These are phyloP conservation scores for Hanseniaspora gamundiae DNA, from an alignment of 1,139 yeast genomes.

Conservation along the genomic window DNA sequence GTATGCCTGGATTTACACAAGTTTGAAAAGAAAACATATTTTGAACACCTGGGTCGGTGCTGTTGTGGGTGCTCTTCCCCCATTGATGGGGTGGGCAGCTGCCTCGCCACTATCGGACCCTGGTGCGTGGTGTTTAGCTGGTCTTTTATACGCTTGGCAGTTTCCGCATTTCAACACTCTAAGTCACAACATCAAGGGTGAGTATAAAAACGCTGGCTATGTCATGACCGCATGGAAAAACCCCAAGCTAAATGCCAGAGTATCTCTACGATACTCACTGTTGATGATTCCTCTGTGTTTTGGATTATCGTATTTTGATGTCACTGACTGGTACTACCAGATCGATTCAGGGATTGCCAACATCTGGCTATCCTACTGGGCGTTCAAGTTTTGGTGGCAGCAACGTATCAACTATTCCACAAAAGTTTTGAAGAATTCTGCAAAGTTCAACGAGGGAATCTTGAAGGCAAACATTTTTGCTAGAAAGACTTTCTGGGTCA, in stretches of 20 bases:
- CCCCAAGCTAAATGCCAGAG: constrained; percentile 86
- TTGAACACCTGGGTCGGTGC: constrained; percentile 98
- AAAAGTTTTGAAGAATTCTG: constrained; percentile 20
- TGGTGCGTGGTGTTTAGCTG: constrained; percentile 92
- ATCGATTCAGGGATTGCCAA: constrained; percentile 73
- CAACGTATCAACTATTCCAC: constrained; percentile 45
- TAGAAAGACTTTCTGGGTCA: constrained; percentile 82
- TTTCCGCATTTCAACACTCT: constrained; percentile 95
- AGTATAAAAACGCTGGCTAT: constrained; percentile 86
- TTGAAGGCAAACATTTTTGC: constrained; percentile 55
- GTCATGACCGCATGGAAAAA: constrained; percentile 93
- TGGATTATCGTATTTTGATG: constrained; percentile 65
- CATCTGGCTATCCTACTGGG: constrained; percentile 73
- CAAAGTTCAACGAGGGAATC: constrained; percentile 43
- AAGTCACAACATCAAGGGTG: constrained; percentile 77
- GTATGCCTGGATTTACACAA: constrained; percentile 84
- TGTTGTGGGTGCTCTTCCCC: constrained; percentile 94
- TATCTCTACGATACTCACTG: constrained; percentile 76
- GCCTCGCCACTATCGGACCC: constrained; percentile 73
- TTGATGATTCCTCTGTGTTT: constrained; percentile 88
- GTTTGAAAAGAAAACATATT: constrained; percentile 74
- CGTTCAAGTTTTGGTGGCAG: constrained; percentile 76
- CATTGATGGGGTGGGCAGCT: constrained; percentile 99
- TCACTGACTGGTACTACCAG: constrained; percentile 74
- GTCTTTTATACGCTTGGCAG: constrained; percentile 91